A percentile compares a stretch with the other conserved stretches of the same genome.
Evolutionary conservation across 306 rosid genomes (phyloP).

Genomic region (Inga laurina): DNA sequence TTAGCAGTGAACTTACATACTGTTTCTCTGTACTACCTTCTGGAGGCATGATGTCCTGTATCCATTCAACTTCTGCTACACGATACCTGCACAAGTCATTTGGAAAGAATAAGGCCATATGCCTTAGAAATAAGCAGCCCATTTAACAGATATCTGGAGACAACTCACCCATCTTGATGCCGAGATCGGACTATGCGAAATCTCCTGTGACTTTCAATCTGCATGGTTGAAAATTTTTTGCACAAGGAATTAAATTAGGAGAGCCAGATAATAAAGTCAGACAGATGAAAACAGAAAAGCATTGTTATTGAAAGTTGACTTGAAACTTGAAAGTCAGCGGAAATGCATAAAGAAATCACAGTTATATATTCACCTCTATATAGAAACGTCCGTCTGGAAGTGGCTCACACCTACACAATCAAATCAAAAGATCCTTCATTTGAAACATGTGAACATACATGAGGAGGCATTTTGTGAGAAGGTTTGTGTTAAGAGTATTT

Average conservation of each 20-base stretch:
- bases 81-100: constrained; percentile 70
- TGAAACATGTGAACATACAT: not conserved
- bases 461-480: constrained; percentile 12
- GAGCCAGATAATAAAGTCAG: not conserved
- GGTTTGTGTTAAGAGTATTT: not conserved
- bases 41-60: constrained; percentile 60
- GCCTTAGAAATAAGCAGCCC: constrained; percentile 12
- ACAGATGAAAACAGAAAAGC: not conserved
- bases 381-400: constrained; percentile 96
- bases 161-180: constrained; percentile 94
- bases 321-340: not conserved
- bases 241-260: constrained; percentile 11
- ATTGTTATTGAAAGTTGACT: not conserved
- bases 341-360: not conserved
- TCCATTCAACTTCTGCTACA: constrained; percentile 94
- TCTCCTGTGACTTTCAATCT: constrained; percentile 93
- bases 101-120: constrained; percentile 23
- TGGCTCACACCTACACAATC: constrained; percentile 84
- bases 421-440: constrained; percentile 18
- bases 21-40: constrained; percentile 74
- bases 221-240: constrained; percentile 32
- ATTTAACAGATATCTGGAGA: constrained; percentile 19
- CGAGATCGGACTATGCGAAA: constrained; percentile 66
- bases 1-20: constrained; percentile 54
- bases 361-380: constrained; percentile 68